Base-by-base conservation (phyloP, 2,329 filamentous ascomycete species). In the Diaporthe sp. region DNA sequence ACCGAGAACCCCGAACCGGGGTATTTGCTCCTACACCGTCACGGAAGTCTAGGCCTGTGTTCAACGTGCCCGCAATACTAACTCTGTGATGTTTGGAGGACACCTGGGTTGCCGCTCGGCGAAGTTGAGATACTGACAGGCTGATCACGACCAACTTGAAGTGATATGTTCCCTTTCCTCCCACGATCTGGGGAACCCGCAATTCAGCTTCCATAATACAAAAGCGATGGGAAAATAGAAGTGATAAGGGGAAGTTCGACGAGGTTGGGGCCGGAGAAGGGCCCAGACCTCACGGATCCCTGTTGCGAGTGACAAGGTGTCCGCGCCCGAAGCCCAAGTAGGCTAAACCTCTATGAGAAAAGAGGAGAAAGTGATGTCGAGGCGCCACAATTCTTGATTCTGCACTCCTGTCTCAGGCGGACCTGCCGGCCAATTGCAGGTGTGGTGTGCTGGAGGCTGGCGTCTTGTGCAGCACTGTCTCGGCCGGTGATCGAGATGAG, bases 301-400 rank as follows among this genome's bases (percentile, higher is more conserved):
- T 71, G 70, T 8, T 15, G 3, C 17, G 7, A 51, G 44, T 63
- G 69, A 71, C 56, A 30, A 50, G 25, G 47, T 53, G 22, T 32
- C 25, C 37, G 55, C 35, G 27, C 30, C 25, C 32, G 30, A 59
- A 70, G 22, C 68, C 39, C n/a, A 56, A 59, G 53, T 59, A 55
- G 59, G 47, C 47, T 71, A 71, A 53, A 25, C 56, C 37, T 22
- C 35, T 42, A 27, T 10, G 15, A 63, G 56, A 71, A 71, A 71
- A 71, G 69, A 63, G 70, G 70, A 61, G 70, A 71, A 25, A 27
- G 59, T 71, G 70, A 71, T 71, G 70, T 71, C 70, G 70, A 53
- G 22, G 70, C 47, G 70, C 70, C 70, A 71, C 56, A 71, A 55
- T 71, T 71, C 70, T 22, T 71, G 70, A 63, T 71, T 71, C 30